Base-by-base conservation (phyloP, 2,329 filamentous ascomycete genomes). In the Drechslerella dactyloides region DNA sequence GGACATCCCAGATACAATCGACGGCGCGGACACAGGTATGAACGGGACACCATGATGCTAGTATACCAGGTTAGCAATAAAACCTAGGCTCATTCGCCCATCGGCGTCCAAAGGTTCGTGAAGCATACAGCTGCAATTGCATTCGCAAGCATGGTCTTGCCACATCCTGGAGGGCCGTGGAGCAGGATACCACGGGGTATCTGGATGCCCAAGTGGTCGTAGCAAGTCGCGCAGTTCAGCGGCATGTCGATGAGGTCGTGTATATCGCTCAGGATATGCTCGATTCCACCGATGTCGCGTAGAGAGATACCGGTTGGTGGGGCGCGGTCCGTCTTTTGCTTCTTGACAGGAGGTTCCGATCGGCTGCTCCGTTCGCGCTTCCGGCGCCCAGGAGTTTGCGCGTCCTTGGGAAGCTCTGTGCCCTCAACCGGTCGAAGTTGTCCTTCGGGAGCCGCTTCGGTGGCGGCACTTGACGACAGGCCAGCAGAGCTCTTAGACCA, bases 1-100 rank as follows among this genome's bases (percentile, higher is more conserved):
- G 35, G 90, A 94, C 87, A 93, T 94, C 19, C 91, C 90, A 15
- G 89, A 91, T 0, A 96, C 88, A 35, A 96, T 85, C 0, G 89
- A 90, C 0, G 91, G 90, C 0, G 90, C 90, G 0, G 90, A 89
- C n/a, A 94, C 87, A 1, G 90, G 85, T 69, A 96, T 89, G 77
- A 92, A 93, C 0, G 90, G 88, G 1, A 92, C 86, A 0, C 88
- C 88, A 19, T 93, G 82, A 73, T 88, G 61, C 63, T 68, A 55
- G 5, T n/a, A n/a, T 37, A 7, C n/a, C 11, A 10, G 1, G 23
- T 50, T 35, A 56, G 24, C 30, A 0, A 23, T 48, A 1, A 50
- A 27, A 24, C 40, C 33, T 40, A n/a, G 17, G 2, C 7, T 23
- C 24, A 17, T 35, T 30, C 27, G 40, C 13, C 10, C 8, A 40